Conservation (phyloP, 495 filamentous ascomycete genomes). For the Penicillium daleae region DNA sequence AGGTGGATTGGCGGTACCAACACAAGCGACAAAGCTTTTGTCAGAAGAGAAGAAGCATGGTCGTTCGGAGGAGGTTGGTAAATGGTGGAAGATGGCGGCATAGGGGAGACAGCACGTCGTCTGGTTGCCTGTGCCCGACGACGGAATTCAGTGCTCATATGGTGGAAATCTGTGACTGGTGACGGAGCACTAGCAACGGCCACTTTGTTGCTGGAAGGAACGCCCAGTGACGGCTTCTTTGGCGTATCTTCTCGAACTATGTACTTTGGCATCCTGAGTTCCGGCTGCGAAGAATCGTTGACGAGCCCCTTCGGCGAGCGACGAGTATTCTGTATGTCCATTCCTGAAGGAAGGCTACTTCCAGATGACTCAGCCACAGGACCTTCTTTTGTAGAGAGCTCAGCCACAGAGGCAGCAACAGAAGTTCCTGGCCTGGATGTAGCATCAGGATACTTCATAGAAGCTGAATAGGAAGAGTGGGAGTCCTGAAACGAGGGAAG, state of each 20-base stretch:
- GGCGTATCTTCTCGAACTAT: background rate
- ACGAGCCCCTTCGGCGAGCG: background rate
- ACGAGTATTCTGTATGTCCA: background rate
- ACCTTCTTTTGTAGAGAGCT: background rate
- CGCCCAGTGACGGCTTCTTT: constrained; percentile 10
- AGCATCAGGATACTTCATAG: constrained; percentile 35
- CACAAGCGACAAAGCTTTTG: constrained; percentile 74
- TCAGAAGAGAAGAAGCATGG: constrained; percentile 68
- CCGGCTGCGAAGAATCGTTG: background rate
- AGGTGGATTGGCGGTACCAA: constrained; percentile 76
- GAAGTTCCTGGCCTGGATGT: constrained; percentile 1
- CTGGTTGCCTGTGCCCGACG: constrained; percentile 57
- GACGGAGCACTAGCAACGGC: constrained; percentile 11
- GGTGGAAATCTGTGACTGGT: constrained; percentile 48
- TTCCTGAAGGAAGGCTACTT: no score
- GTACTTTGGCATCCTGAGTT: constrained; percentile 4
- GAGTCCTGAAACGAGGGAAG: constrained; percentile 24
- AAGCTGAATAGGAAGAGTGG: constrained; percentile 29
- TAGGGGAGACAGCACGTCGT: constrained; percentile 67
- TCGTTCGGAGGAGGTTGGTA: constrained; percentile 56
- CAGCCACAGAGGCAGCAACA: background rate
- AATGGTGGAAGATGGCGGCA: constrained; percentile 68
- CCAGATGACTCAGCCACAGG: background rate
- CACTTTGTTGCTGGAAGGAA: constrained; percentile 2
- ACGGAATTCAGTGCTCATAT: constrained; percentile 54